Conservation (phyloP, 116 monocot species). For the Cymodocea nodosa region DNA sequence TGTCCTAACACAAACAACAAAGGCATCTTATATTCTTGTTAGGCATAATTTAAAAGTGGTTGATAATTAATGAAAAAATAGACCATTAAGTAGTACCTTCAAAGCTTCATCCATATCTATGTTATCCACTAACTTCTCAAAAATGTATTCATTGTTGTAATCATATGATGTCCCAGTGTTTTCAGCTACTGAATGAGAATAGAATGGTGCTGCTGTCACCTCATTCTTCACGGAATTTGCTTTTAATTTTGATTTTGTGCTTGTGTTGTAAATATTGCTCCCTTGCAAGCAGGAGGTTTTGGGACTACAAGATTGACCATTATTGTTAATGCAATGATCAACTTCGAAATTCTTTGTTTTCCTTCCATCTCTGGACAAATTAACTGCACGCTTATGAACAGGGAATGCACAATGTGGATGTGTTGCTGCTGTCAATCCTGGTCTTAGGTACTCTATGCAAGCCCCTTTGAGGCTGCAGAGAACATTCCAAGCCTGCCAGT, state of each 20-base stretch:
- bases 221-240: constrained; percentile 5
- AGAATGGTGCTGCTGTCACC: constrained; percentile 9
- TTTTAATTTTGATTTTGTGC: constrained; percentile 7
- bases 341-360: constrained; percentile 8
- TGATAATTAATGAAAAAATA: no score
- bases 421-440: constrained; percentile 54
- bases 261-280: constrained; percentile 6
- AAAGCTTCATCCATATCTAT: constrained; percentile 77
- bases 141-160: constrained; percentile 5
- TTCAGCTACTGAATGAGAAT: constrained; percentile 14
- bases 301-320: background rate
- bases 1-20: constrained; percentile 33
- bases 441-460: constrained; percentile 41
- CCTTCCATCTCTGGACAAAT: constrained; percentile 11
- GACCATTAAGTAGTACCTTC: constrained; percentile 29
- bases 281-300: constrained; percentile 7
- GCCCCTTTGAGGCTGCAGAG: constrained; percentile 31
- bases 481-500: constrained; percentile 55
- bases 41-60: no score
- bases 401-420: constrained; percentile 4
- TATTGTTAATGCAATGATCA: background rate
- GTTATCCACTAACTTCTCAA: constrained; percentile 38
- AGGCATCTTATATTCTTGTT: background rate
- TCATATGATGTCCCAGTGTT: constrained; percentile 4
- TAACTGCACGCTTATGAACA: constrained; percentile 3